Evolutionary conservation across 2,329 filamentous ascomycete species (phyloP).

Genomic region (Aspergillus sp.): DNA sequence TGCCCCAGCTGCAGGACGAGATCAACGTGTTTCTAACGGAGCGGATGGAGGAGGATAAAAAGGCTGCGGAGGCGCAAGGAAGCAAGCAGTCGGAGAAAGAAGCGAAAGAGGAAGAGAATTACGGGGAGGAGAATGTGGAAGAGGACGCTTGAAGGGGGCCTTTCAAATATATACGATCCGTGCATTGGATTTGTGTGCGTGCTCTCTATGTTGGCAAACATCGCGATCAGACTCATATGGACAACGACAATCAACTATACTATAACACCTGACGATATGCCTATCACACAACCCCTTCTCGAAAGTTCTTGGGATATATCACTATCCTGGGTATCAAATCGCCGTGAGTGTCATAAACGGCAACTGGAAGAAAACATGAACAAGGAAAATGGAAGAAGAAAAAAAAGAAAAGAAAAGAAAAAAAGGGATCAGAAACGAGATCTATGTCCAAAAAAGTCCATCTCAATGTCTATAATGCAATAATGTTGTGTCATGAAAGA

Average conservation of each 20-base stretch:
- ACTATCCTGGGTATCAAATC: conserved; percentile 31
- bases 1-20: conserved; percentile 47
- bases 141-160: conserved; percentile 44
- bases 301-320: conserved; percentile 13
- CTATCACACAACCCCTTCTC: background rate
- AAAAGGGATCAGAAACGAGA: conserved; percentile 10
- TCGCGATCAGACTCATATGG: background rate
- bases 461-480: conserved; percentile 4
- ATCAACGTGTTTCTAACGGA: conserved; percentile 53
- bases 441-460: conserved; percentile 1
- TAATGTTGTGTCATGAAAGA: conserved; percentile 10
- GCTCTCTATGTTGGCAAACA: no score
- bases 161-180: no score
- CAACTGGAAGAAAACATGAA: no score
- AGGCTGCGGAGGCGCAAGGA: conserved; percentile 23
- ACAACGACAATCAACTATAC: background rate
- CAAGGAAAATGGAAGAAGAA: no score
- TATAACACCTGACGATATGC: no score
- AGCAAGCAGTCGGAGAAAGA: conserved; percentile 31
- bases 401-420: conserved; percentile 1
- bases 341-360: conserved; percentile 3
- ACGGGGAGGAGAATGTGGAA: conserved; percentile 71
- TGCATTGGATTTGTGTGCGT: background rate
- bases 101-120: conserved; percentile 51
- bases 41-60: conserved; percentile 56